Percentiles rank a stretch among this genome's conserved stretches.
phyloP scores from a whole-genome alignment of 331 rosid species.

The Pyrus hybrid region DNA sequence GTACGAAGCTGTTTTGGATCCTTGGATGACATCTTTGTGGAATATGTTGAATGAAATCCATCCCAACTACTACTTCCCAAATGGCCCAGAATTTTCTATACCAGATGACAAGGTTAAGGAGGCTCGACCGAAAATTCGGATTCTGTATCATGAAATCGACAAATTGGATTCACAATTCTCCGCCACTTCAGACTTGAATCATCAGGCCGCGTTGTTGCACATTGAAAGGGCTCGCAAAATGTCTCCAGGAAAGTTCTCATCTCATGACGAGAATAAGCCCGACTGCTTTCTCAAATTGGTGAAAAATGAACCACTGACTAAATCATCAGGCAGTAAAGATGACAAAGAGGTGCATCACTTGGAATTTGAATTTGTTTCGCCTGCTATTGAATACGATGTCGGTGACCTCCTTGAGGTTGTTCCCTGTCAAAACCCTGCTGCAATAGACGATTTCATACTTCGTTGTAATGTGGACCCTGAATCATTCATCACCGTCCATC shows the following conservation, averaged over 20 bases:
- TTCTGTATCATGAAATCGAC: background rate
- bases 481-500: too few species aligned
- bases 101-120: background rate
- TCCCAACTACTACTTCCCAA: background rate
- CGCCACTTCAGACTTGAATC: background rate
- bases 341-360: background rate
- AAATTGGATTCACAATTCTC: background rate
- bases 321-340: background rate
- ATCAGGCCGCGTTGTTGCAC: too few species aligned
- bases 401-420: background rate
- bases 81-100: background rate
- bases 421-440: background rate
- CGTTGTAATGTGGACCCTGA: too few species aligned
- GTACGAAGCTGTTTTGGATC: background rate
- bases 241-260: background rate
- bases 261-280: too few species aligned
- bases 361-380: background rate
- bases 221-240: background rate
- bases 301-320: background rate
- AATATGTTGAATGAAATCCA: background rate
- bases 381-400: background rate
- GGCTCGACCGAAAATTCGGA: background rate
- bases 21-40: background rate
- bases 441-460: too few species aligned
- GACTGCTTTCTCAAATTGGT: background rate